Conservation (phyloP, 371 early-diverging fungal species). For the Nematocida sp. region DNA sequence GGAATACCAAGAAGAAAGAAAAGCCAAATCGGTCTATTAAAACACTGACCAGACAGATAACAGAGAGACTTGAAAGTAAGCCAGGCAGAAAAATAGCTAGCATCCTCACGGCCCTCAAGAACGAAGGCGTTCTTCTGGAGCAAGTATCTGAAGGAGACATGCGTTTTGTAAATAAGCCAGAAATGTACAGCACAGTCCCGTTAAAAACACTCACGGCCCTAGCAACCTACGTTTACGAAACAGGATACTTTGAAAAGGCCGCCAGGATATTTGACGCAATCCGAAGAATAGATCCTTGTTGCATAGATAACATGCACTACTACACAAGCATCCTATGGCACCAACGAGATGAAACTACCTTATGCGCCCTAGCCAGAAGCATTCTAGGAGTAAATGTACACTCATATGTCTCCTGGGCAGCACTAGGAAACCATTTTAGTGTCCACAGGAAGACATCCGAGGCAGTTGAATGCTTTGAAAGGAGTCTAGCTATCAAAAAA, state of each 20-base stretch:
- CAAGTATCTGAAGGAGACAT: constrained; percentile 1
- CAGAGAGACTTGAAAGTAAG: not conserved
- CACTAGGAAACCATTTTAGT: constrained; percentile 63
- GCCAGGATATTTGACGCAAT: constrained; percentile 53
- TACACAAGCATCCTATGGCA: constrained; percentile 64
- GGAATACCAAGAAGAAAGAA: not conserved
- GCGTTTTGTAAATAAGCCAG: not conserved
- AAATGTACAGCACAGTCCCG: not conserved
- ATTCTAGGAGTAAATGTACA: constrained; percentile 52
- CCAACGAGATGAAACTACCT: constrained; percentile 44
- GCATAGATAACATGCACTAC: constrained; percentile 58
- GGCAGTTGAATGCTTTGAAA: constrained; percentile 57
- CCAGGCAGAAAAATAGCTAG: not conserved
- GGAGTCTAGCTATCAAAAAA: constrained; percentile 53
- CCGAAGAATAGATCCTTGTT: constrained; percentile 53
- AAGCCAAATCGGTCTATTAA: not conserved
- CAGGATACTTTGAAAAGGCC: constrained; percentile 30
- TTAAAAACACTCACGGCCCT: constrained; percentile 2
- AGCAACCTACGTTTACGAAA: constrained; percentile 28
- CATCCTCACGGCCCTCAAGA: not conserved
- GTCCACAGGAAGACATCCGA: constrained; percentile 53
- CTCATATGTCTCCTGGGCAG: constrained; percentile 59
- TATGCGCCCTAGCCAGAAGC: constrained; percentile 59
- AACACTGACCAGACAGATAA: not conserved
- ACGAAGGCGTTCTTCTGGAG: constrained; percentile 11